These are phyloP conservation scores for Raphanus sativus DNA, from an alignment of 345 rosid genomes.

Conservation along the genomic window DNA sequence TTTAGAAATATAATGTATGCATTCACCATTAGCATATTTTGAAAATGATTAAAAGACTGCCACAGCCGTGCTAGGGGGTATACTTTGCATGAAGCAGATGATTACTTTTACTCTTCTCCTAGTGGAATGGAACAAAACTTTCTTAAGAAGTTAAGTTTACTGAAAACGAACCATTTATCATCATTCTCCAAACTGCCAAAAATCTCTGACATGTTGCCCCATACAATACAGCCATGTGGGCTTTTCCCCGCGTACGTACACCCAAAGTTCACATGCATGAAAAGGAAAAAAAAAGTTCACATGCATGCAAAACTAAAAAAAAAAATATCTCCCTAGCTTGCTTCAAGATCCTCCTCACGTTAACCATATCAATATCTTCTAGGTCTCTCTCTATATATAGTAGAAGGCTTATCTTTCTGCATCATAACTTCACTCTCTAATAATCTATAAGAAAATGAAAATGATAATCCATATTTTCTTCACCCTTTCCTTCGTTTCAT, in stretches of 20 bases:
- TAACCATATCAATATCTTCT: slow-evolving; percentile 30
- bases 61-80: neutral
- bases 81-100: neutral
- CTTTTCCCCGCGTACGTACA: slow-evolving; percentile 33
- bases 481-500: slow-evolving; percentile 44
- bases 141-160: neutral
- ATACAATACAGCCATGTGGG: slow-evolving; percentile 35
- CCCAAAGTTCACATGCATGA: slow-evolving; percentile 44
- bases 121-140: neutral
- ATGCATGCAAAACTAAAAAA: slow-evolving; percentile 38
- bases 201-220: slow-evolving; percentile 37
- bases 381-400: slow-evolving; percentile 33
- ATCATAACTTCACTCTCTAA: slow-evolving; percentile 25
- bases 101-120: neutral
- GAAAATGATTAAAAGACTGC: neutral
- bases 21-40: neutral
- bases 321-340: slow-evolving; percentile 7
- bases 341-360: slow-evolving; percentile 39
- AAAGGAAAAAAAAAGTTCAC: slow-evolving; percentile 37
- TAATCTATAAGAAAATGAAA: slow-evolving; percentile 17
- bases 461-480: slow-evolving; percentile 49
- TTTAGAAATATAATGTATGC: neutral
- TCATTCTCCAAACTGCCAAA: slow-evolving; percentile 23
- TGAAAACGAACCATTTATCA: slow-evolving; percentile 10
- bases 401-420: neutral